Evolutionary conservation across 1,139 yeast genomes (phyloP).

Genomic region (Yamadazyma sp.): DNA sequence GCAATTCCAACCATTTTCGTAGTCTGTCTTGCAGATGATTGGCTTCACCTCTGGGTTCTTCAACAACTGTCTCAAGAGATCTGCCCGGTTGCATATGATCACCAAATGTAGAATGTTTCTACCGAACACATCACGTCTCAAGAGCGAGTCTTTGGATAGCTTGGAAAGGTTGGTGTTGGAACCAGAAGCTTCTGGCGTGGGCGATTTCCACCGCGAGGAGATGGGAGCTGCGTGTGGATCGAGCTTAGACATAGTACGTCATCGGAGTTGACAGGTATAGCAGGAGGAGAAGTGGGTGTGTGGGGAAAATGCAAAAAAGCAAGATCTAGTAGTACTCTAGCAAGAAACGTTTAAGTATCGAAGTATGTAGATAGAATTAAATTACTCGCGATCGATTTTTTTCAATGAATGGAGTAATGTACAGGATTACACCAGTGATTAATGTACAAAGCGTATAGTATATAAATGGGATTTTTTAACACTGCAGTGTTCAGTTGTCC

Average conservation of each 20-base stretch:
- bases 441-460: not conserved
- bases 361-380: not conserved
- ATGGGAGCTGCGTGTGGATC: not conserved
- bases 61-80: slow-evolving; percentile 46
- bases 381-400: not conserved
- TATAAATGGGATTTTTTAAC: not conserved
- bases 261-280: not conserved
- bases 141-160: slow-evolving; percentile 43
- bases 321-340: too few relatives aligned
- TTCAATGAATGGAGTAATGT: too few relatives aligned
- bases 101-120: slow-evolving; percentile 64
- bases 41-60: slow-evolving; percentile 41
- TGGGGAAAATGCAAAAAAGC: not conserved
- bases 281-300: not conserved
- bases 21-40: slow-evolving; percentile 51
- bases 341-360: not conserved
- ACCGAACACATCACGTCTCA: slow-evolving; percentile 69
- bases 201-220: not conserved
- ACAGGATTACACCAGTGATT: too few relatives aligned
- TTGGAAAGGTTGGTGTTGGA: slow-evolving; percentile 23
- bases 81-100: slow-evolving; percentile 51
- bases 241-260: not conserved
- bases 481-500: slow-evolving; percentile 3
- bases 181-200: not conserved
- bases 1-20: slow-evolving; percentile 83